Evolutionary conservation across 768 basidiomycete species (phyloP).

Genomic region (Gloeostereum incarnatum): DNA sequence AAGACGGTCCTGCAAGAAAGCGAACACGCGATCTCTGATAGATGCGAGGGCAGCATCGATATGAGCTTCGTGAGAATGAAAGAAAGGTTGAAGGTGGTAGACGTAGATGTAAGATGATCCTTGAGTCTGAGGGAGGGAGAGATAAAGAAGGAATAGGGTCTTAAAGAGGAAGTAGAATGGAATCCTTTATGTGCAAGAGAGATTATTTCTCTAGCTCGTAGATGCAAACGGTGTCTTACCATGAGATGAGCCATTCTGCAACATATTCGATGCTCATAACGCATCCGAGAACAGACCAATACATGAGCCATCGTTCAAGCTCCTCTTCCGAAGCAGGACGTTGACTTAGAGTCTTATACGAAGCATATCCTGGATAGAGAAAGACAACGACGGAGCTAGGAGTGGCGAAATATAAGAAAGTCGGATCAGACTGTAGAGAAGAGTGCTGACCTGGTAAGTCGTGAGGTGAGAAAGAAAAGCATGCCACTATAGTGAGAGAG

Average conservation of each 20-base stretch:
- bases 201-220: constrained; percentile 7
- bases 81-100: constrained; percentile 73
- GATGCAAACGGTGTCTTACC: constrained; percentile 38
- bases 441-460: constrained; percentile 33
- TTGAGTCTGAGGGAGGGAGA: constrained; percentile 83
- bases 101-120: constrained; percentile 84
- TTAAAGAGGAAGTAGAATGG: constrained; percentile 84
- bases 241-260: constrained; percentile 81
- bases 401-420: neutral
- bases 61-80: constrained; percentile 71
- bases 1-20: constrained; percentile 55
- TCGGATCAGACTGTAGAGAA: constrained; percentile 1
- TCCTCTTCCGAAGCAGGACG: constrained; percentile 80
- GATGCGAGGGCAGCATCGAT: constrained; percentile 77
- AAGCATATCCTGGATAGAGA: constrained; percentile 90
- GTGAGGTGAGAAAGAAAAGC: constrained; percentile 40
- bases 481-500: constrained; percentile 14
- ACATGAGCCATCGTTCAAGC: constrained; percentile 94
- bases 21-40: constrained; percentile 46
- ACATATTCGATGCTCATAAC: constrained; percentile 77
- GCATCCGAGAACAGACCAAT: constrained; percentile 87
- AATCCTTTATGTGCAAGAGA: constrained; percentile 48
- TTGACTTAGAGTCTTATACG: constrained; percentile 89
- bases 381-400: constrained; percentile 66
- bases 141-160: constrained; percentile 78